A percentile compares a stretch with the other conserved stretches of the same genome.
Conservation (phyloP, 805 yeast species). For the Candida nanaspora region DNA sequence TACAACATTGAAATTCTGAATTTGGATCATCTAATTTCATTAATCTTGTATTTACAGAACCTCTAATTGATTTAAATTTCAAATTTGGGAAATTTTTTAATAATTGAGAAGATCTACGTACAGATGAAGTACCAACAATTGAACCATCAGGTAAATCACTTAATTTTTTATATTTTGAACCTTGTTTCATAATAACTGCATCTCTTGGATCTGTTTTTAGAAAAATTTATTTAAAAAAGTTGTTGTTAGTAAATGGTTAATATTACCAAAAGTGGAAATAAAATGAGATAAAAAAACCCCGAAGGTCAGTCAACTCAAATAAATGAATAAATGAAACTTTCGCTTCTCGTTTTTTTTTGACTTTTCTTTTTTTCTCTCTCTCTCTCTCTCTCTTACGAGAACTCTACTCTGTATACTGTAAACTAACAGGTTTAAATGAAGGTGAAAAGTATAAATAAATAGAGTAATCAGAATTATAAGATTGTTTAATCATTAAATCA, state of each 20-base stretch:
- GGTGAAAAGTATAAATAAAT: too few species aligned
- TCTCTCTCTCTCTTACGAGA: too few species aligned
- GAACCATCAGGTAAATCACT: slow-evolving; percentile 78
- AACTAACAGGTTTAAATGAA: too few species aligned
- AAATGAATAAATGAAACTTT: too few species aligned
- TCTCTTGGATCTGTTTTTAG: slow-evolving; percentile 70
- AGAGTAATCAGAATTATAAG: too few species aligned
- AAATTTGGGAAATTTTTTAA: slow-evolving; percentile 71
- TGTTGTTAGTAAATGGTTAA: background rate
- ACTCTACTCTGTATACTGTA: too few species aligned
- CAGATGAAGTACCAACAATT: slow-evolving; percentile 90
- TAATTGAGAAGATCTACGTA: slow-evolving; percentile 89
- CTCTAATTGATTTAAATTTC: slow-evolving; percentile 78
- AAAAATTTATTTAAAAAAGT: slow-evolving; percentile 2
- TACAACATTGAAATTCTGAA: slow-evolving; percentile 54
- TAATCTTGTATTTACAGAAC: slow-evolving; percentile 74
- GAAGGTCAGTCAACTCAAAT: too few species aligned
- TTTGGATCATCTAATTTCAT: slow-evolving; percentile 69
- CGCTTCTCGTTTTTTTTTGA: too few species aligned
- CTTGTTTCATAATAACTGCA: slow-evolving; percentile 70
- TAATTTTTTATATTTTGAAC: slow-evolving; percentile 55
- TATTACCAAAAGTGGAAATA: background rate
- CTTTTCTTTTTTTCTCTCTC: too few species aligned
- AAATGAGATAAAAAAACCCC: too few species aligned
- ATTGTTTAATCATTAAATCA: slow-evolving; percentile 4